Conservation (phyloP, 2,329 filamentous ascomycete genomes). For the Kalaharituber pfeilii region DNA sequence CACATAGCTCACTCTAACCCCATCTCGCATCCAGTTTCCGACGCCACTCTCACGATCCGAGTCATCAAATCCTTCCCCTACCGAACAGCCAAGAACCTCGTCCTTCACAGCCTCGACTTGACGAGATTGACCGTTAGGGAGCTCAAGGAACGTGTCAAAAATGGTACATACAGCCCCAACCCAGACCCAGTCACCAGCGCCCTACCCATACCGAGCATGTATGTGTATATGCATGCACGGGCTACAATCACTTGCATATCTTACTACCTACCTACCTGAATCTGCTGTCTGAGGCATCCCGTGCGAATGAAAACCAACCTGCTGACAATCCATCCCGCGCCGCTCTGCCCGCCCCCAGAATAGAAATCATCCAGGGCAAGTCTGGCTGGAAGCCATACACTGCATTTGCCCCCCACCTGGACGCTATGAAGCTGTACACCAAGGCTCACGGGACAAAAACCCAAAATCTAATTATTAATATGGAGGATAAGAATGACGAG, state of each 20-base stretch:
- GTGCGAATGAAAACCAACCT: no score
- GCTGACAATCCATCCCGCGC: no score
- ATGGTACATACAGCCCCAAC: constrained; percentile 10
- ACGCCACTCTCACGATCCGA: constrained; percentile 22
- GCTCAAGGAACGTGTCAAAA: constrained; percentile 18
- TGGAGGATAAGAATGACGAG: constrained; percentile 20
- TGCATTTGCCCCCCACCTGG: constrained; percentile 7
- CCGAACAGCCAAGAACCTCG: constrained; percentile 21
- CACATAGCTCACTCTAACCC: neutral
- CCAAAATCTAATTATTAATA: constrained; percentile 23
- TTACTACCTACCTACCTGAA: neutral
- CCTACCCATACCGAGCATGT: no score
- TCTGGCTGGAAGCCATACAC: constrained; percentile 15
- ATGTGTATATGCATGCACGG: neutral
- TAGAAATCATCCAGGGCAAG: constrained; percentile 5
- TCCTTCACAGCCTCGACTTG: constrained; percentile 21
- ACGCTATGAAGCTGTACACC: constrained; percentile 23
- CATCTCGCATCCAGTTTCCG: constrained; percentile 6
- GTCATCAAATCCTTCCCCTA: constrained; percentile 24
- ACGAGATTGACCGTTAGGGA: constrained; percentile 22
- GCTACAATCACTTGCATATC: neutral
- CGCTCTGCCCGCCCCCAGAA: neutral
- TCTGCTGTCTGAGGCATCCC: no score
- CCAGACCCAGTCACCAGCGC: no score
- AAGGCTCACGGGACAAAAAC: constrained; percentile 24